Percentiles rank a stretch among this genome's conserved stretches.
Evolutionary conservation across 2,329 filamentous ascomycete species (phyloP).

Genomic region (Cytospora leucostoma): DNA sequence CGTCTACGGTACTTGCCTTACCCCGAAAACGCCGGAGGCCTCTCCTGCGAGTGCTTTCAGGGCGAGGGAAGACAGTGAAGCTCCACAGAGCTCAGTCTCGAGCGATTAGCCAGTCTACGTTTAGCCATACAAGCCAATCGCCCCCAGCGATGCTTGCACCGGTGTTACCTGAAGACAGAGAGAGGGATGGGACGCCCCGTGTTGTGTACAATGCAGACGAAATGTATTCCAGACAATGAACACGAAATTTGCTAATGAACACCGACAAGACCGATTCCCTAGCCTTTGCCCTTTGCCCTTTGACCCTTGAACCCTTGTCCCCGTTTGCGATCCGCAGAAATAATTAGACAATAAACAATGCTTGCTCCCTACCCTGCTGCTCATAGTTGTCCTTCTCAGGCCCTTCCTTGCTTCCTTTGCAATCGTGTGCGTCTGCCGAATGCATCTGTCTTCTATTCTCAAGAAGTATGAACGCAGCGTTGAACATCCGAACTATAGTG

Average conservation of each 20-base stretch:
- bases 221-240: conserved; percentile 26
- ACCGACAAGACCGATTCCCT: not conserved
- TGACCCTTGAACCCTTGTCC: not conserved
- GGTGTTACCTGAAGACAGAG: not conserved
- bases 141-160: no score
- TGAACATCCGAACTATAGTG: not conserved
- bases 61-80: no score
- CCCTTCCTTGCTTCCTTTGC: conserved; percentile 2
- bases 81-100: no score
- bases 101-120: no score
- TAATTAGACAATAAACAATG: conserved; percentile 27
- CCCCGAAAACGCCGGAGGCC: not conserved
- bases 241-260: conserved; percentile 11
- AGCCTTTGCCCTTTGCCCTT: not conserved
- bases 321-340: conserved; percentile 16
- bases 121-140: not conserved
- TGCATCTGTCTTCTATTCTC: conserved; percentile 4
- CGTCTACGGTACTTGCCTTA: no score
- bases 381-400: not conserved
- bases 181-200: not conserved
- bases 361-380: conserved; percentile 5
- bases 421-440: not conserved
- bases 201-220: conserved; percentile 19
- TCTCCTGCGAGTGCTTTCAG: not conserved
- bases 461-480: conserved; percentile 13